Base-by-base conservation (phyloP, 2,329 filamentous ascomycete species). In the Davidsoniella eucalypti region DNA sequence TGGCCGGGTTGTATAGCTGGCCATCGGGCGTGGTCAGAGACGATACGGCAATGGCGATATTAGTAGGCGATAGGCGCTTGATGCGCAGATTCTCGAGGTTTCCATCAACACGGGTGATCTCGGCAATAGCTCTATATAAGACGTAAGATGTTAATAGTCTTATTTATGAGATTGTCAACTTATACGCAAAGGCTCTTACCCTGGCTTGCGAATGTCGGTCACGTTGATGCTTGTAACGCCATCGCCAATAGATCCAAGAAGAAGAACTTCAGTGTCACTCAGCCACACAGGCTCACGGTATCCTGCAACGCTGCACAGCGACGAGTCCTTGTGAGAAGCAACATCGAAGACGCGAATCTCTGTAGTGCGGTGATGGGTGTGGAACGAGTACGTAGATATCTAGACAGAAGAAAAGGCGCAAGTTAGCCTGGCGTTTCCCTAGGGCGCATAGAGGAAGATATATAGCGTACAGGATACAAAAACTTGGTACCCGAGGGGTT, bases 271-370 rank as follows among this genome's bases (percentile, higher is more conserved):
- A 36, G 74, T 72, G 40, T 84, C 76, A 37, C 77, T 75, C 33
- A 94, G 67, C 87, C 87, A 94, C 44, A 76, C 73, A 8, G 86
- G 77, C 60, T 90, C 84, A 51, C 74, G 78, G 47, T 80, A 78
- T 51, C 72, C 70, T 21, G 71, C 60, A 55, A 84, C 76, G 48
- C 82, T 73, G 44, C 77, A 81, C 9, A 94, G 68, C 10, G 80
- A 64, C 3, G 70, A 75, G 3, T 80, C 80, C 47, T 81, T 71
- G 33, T 82, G 80, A 6, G 74, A 76, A 43, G 72, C 67, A 52
- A 87, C 70, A 57, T 90, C 78, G 39, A 94, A 67, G 23, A 90
- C 63, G 16, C 80, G 76, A 56, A 83, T 80, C 65, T 87, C 80
- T 53, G 69, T 72, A 4, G 72, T 75, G 60, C 81, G 82, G 44